Conservation (phyloP, 805 yeast species). For the Naumovozyma castellii region DNA sequence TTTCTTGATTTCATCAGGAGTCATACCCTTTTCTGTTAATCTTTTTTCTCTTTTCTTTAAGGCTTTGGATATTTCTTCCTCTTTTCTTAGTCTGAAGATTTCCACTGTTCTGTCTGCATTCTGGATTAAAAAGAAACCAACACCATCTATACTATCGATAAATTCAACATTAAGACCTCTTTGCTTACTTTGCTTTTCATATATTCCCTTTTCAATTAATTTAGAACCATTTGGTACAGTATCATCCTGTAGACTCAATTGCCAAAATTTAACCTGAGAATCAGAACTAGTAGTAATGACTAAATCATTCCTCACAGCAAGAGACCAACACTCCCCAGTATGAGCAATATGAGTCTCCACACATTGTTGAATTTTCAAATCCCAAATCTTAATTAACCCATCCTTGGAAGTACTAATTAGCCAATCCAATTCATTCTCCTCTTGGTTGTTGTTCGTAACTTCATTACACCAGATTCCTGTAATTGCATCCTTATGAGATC, state of each 20-base stretch:
- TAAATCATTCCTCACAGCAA: constrained; percentile 42
- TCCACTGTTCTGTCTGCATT: constrained; percentile 78
- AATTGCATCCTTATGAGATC: constrained; percentile 83
- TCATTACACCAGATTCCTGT: constrained; percentile 53
- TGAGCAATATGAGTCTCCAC: constrained; percentile 92
- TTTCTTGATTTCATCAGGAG: constrained; percentile 48
- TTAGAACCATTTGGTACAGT: constrained; percentile 37
- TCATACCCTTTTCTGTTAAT: constrained; percentile 58
- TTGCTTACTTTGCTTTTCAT: constrained; percentile 69
- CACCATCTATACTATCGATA: constrained; percentile 19
- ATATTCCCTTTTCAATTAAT: constrained; percentile 50
- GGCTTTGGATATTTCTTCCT: constrained; percentile 72
- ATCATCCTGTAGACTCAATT: constrained; percentile 43
- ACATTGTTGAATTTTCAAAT: constrained; percentile 77
- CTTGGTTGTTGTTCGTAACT: constrained; percentile 18
- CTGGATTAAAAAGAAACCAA: constrained; percentile 50
- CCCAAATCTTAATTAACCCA: constrained; percentile 91
- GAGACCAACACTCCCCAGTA: constrained; percentile 86
- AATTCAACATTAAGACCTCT: constrained; percentile 57
- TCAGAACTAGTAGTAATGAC: constrained; percentile 70
- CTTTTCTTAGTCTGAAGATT: constrained; percentile 63
- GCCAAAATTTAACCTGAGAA: constrained; percentile 79
- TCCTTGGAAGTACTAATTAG: constrained; percentile 75
- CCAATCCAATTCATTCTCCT: constrained; percentile 49
- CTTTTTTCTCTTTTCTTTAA: constrained; percentile 69